Percentiles rank a stretch among this genome's conserved stretches.
phyloP scores from a whole-genome alignment of 2,329 filamentous ascomycete species.

The Cadophora sp. region DNA sequence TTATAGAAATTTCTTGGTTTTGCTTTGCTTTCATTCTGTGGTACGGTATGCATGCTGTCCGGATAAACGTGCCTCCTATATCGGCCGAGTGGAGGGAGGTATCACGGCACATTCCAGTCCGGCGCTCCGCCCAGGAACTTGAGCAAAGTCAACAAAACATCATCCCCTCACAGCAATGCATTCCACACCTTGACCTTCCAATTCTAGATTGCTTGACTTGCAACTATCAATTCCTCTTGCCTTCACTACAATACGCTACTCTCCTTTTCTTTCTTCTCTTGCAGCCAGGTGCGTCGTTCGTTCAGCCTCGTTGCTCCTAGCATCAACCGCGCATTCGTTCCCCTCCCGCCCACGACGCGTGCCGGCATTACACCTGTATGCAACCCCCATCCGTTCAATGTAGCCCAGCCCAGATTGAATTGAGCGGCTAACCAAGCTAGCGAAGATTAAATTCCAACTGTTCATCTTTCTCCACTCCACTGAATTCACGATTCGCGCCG shows the following conservation, averaged over 20 bases:
- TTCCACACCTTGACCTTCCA: conserved; percentile 1
- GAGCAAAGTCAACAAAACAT: conserved; percentile 19
- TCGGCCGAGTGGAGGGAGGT: background rate
- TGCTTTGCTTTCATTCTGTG: background rate
- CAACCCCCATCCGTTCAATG: background rate
- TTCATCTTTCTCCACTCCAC: background rate
- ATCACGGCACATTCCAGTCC: conserved; percentile 10
- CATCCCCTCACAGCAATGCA: conserved; percentile 9
- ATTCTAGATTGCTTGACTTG: conserved; percentile 18
- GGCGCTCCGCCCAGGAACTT: background rate
- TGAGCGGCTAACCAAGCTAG: background rate
- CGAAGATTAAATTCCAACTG: background rate
- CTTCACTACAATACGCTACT: background rate
- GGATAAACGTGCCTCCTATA: background rate
- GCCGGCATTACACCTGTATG: background rate
- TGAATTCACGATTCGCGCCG: background rate
- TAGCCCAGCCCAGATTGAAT: too few relatives aligned
- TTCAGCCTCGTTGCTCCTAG: conserved; percentile 9
- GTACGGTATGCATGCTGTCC: too few relatives aligned
- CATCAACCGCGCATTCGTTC: background rate
- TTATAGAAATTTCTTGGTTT: too few relatives aligned
- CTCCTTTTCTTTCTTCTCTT: conserved; percentile 7
- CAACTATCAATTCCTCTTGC: conserved; percentile 15
- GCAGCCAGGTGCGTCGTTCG: background rate
- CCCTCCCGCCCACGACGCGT: background rate